Percentiles rank a stretch among this genome's conserved stretches.
phyloP scores from a whole-genome alignment of 148 eudicot species.

The Suaeda aralocaspica region DNA sequence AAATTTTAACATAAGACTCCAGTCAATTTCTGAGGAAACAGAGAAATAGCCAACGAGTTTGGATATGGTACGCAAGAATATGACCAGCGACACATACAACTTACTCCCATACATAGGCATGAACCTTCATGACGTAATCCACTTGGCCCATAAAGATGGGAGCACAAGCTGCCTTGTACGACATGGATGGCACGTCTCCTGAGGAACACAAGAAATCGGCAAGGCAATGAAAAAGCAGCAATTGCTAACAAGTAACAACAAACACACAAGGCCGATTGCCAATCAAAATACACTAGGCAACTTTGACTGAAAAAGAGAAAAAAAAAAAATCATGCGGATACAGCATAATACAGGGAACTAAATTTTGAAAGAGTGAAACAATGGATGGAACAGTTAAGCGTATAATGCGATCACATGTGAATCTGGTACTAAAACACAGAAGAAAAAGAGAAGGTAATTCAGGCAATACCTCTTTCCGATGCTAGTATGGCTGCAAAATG shows the following conservation, averaged over 20 bases:
- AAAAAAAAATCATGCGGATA: no score
- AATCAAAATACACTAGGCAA: no score
- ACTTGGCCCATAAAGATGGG: conserved; percentile 64
- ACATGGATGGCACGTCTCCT: conserved; percentile 64
- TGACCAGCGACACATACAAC: conserved; percentile 24
- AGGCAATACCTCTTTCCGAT: conserved; percentile 65
- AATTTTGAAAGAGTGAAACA: no score
- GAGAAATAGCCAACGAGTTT: conserved; percentile 46
- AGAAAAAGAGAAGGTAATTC: neutral
- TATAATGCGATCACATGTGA: neutral
- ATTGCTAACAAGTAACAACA: neutral
- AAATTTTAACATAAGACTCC: neutral
- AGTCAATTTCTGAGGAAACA: conserved; percentile 10
- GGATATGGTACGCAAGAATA: conserved; percentile 41
- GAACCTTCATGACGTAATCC: conserved; percentile 52
- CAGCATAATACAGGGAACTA: no score
- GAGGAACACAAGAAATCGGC: conserved; percentile 8
- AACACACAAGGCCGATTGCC: no score
- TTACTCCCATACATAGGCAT: conserved; percentile 26
- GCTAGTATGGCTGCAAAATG: conserved; percentile 54
- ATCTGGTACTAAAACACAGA: neutral
- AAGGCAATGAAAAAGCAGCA: neutral
- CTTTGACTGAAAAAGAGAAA: no score
- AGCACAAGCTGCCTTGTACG: conserved; percentile 82
- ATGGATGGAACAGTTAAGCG: neutral